Base-by-base conservation (phyloP, 2,329 filamentous ascomycete species). In the Colletotrichum acutatum region DNA sequence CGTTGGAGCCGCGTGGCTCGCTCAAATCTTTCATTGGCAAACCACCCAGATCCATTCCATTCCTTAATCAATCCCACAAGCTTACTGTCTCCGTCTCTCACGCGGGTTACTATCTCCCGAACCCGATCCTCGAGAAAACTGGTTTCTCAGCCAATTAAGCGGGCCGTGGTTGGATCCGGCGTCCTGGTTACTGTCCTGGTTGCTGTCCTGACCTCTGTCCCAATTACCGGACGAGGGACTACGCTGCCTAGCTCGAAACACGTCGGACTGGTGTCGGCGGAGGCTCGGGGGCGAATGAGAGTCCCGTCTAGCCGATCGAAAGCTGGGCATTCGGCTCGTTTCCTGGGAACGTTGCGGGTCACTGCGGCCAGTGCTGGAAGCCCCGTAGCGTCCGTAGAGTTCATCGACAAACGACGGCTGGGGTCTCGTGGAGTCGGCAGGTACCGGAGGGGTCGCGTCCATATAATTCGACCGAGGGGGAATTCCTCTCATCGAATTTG, bases 71-170 rank as follows among this genome's bases (percentile, higher is more conserved):
- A 24, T n/a, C 26, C 16, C 30, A 34, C 30, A 2, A 16, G 3
- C 7, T 56, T 19, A 71, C 4, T 30, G 30, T 49, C 71, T 53
- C 7, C 71, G 67, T 46, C 67, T 58, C 22, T 74, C 71, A 52
- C 62, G 59, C 19, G 62, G 19, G 14, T 53, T 60, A 22, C 46
- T 62, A 28, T 74, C 68, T 12, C 73, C 71, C 4, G 73, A 74
- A 4, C 73, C 70, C 5, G 66, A 63, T 26, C 76, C 73, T 5
- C 80, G 75, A 1, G 76, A 68, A 42, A 87, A 85, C 52, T 81
- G 82, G 56, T 83, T 83, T 59, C 86, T 82, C 24, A 88, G 76
- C 86, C 86, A 87, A 70, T 80, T 79, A 1, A 87, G 75, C 37
- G 85, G 82, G 3, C 84, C 82, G 52, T 79, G 77, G 4, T 80